Conservation (phyloP, 495 filamentous ascomycete genomes). For the Thozetella sp. region DNA sequence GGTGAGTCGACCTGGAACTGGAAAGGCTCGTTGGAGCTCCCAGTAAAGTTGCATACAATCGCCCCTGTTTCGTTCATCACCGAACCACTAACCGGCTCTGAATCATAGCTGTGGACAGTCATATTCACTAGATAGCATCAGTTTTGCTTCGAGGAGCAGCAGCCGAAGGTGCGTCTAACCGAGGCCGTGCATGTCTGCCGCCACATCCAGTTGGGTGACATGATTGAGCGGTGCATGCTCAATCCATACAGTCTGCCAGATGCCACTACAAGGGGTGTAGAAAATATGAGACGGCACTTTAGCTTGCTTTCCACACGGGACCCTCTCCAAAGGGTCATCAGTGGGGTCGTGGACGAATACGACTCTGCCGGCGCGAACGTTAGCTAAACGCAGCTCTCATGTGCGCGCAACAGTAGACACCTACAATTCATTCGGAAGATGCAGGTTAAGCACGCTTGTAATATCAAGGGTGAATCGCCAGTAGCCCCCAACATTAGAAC, state of each 20-base stretch:
- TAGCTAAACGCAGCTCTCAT: background rate
- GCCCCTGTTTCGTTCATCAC: slow-evolving; percentile 38
- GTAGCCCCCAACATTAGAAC: slow-evolving; percentile 63
- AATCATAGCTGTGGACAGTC: slow-evolving; percentile 39
- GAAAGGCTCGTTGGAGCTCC: slow-evolving; percentile 47
- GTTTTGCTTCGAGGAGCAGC: too few species aligned
- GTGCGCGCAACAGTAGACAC: slow-evolving; percentile 7
- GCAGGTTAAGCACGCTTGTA: slow-evolving; percentile 43
- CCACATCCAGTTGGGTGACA: slow-evolving; percentile 56
- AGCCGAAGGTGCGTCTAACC: slow-evolving; percentile 36
- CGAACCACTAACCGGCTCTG: slow-evolving; percentile 39
- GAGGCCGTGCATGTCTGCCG: slow-evolving; percentile 60
- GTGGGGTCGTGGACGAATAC: slow-evolving; percentile 70
- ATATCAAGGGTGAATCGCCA: slow-evolving; percentile 62
- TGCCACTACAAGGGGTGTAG: slow-evolving; percentile 69
- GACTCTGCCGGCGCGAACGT: slow-evolving; percentile 28
- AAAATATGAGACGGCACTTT: slow-evolving; percentile 63
- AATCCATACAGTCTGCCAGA: slow-evolving; percentile 73
- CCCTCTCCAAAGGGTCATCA: slow-evolving; percentile 43
- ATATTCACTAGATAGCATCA: slow-evolving; percentile 42
- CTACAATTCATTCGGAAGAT: slow-evolving; percentile 55
- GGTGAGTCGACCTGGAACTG: slow-evolving; percentile 49
- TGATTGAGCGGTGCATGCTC: slow-evolving; percentile 58
- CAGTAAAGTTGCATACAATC: slow-evolving; percentile 23
- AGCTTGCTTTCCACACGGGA: slow-evolving; percentile 68